A percentile compares a stretch with the other conserved stretches of the same genome.
Conservation (phyloP, 352 stramenopile genomes). For the Plasmopara halstedii region DNA sequence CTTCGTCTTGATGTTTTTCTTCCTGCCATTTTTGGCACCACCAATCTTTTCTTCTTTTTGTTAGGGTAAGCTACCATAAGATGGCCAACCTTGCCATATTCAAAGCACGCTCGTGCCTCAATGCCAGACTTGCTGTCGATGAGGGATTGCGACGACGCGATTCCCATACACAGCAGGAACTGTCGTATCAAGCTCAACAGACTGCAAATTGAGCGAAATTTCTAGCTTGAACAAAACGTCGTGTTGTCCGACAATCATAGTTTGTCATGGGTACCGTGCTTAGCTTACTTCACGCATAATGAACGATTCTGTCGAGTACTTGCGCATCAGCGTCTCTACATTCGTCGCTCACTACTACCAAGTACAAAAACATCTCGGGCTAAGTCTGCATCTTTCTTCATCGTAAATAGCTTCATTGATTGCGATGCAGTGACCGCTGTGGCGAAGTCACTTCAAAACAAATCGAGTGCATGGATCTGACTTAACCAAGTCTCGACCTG, state of each 20-base stretch:
- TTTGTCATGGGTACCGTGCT: neutral
- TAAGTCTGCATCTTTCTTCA: neutral
- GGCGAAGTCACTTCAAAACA: neutral
- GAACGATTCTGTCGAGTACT: neutral
- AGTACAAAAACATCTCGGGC: neutral
- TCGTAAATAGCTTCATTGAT: neutral
- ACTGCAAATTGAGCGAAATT: neutral
- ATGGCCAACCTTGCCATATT: neutral
- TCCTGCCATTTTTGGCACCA: neutral
- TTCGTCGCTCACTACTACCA: neutral
- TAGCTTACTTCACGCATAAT: neutral
- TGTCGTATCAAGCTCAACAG: neutral
- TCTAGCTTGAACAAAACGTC: too few species aligned
- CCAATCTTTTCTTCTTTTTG: neutral
- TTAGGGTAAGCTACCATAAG: neutral
- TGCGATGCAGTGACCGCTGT: neutral
- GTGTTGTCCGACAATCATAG: neutral
- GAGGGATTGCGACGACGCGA: neutral
- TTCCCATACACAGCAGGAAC: neutral
- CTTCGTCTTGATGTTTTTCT: conserved; percentile 1
- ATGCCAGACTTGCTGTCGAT: neutral
- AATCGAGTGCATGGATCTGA: neutral
- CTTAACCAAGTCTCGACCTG: neutral
- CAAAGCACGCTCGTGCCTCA: neutral
- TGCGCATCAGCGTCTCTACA: neutral